phyloP scores from a whole-genome alignment of 129 eudicot genomes.

The Pittosporum tobira region DNA sequence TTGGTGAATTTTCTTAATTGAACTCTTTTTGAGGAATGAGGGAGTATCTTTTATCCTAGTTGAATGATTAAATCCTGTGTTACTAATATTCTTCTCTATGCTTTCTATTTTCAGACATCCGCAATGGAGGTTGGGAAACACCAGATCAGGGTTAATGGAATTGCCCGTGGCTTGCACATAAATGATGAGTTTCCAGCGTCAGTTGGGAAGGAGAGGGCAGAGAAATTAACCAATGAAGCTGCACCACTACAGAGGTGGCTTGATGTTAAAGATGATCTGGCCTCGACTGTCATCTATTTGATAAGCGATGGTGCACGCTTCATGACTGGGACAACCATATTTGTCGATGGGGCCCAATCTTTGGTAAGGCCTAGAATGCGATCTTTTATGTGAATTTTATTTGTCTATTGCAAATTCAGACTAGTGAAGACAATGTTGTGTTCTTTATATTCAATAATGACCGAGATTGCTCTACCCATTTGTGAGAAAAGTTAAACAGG shows the following conservation, averaged over 20 bases:
- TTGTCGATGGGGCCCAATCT: conserved; percentile 91
- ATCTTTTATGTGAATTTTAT: conserved; percentile 51
- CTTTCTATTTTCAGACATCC: conserved; percentile 39
- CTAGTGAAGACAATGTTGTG: too few species aligned
- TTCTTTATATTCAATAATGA: too few species aligned
- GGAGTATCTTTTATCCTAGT: too few species aligned
- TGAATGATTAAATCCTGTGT: too few species aligned
- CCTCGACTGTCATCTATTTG: conserved; percentile 73
- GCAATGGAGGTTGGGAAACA: conserved; percentile 92
- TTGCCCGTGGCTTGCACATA: conserved; percentile 81
- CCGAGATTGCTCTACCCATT: too few species aligned
- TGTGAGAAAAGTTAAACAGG: too few species aligned
- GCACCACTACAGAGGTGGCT: conserved; percentile 79
- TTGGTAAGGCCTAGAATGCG: conserved; percentile 87
- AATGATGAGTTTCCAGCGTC: conserved; percentile 71
- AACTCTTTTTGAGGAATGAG: too few species aligned
- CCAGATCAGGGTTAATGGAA: conserved; percentile 87
- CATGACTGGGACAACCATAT: conserved; percentile 92
- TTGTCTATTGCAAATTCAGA: neutral
- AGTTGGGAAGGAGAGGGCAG: conserved; percentile 81
- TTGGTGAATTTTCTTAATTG: too few species aligned
- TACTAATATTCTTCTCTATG: neutral
- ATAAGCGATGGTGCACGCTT: conserved; percentile 79
- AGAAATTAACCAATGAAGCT: conserved; percentile 66
- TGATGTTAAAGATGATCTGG: conserved; percentile 67